A percentile compares a stretch with the other conserved stretches of the same genome.
Evolutionary conservation across 106 monocot genomes (phyloP).

Genomic region (Phalaenopsis aphrodite): DNA sequence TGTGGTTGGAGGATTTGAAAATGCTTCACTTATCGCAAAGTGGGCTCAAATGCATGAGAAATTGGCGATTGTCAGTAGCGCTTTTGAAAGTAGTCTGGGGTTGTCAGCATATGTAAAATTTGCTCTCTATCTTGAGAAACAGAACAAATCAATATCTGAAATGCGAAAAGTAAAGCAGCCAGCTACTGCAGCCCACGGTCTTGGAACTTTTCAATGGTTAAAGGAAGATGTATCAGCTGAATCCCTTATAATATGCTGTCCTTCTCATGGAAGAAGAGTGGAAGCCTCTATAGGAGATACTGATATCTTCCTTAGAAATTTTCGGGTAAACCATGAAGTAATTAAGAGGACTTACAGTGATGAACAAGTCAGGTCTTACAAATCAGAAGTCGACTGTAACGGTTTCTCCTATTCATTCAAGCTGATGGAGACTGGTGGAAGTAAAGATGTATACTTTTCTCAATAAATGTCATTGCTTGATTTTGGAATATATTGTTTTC

Average conservation of each 20-base stretch:
- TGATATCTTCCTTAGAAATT: conserved; percentile 30
- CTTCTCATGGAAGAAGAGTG: conserved; percentile 27
- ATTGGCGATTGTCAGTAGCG: conserved; percentile 72
- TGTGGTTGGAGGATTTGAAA: conserved; percentile 85
- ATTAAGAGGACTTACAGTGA: conserved; percentile 32
- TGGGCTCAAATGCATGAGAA: conserved; percentile 82
- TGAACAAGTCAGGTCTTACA: conserved; percentile 38
- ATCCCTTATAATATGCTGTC: conserved; percentile 35
- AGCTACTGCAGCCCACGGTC: conserved; percentile 53
- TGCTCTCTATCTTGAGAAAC: conserved; percentile 47
- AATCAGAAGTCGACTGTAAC: conserved; percentile 15
- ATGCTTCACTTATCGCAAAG: conserved; percentile 58
- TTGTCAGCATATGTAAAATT: conserved; percentile 65
- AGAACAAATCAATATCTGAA: conserved; percentile 30
- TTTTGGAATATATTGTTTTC: neutral
- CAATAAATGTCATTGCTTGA: neutral
- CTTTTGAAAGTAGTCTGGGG: conserved; percentile 88
- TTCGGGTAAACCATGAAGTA: conserved; percentile 34
- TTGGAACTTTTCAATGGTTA: conserved; percentile 92
- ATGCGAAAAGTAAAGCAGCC: conserved; percentile 20
- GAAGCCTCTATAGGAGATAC: conserved; percentile 60
- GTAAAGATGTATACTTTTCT: conserved; percentile 36
- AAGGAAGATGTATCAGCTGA: conserved; percentile 63
- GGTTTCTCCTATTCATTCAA: conserved; percentile 42
- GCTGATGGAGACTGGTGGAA: conserved; percentile 49